phyloP scores from a whole-genome alignment of 495 filamentous ascomycete species.

The Parathielavia hyrcaniae region DNA sequence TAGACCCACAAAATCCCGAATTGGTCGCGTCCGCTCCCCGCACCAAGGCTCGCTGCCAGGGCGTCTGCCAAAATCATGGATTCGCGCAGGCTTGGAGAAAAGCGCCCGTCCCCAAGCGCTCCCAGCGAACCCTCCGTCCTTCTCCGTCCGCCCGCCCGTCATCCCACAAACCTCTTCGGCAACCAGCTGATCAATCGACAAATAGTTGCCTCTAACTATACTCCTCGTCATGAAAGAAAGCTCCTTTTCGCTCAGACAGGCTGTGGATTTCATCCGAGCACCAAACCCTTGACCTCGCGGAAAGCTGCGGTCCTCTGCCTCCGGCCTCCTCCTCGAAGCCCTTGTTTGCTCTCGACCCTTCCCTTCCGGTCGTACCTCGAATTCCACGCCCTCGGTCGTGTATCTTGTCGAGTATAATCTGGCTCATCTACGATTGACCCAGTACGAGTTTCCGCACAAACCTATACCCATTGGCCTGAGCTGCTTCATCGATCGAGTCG shows the following conservation, averaged over 20 bases:
- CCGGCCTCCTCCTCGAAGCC: slow-evolving; percentile 9
- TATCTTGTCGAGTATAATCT: neutral
- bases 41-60: slow-evolving; percentile 19
- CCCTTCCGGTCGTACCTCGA: slow-evolving; percentile 2
- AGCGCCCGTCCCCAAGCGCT: slow-evolving; percentile 21
- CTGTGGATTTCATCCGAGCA: slow-evolving; percentile 20
- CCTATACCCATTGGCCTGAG: neutral
- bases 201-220: neutral
- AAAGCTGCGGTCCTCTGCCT: slow-evolving; percentile 1
- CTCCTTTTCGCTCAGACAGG: slow-evolving; percentile 9
- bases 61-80: slow-evolving; percentile 30
- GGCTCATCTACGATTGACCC: slow-evolving; percentile 3
- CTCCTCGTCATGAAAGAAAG: slow-evolving; percentile 24
- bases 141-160: slow-evolving; percentile 15
- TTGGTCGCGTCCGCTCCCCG: slow-evolving; percentile 14
- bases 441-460: neutral
- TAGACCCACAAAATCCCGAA: slow-evolving; percentile 11
- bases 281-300: slow-evolving; percentile 21
- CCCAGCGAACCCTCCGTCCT: slow-evolving; percentile 13
- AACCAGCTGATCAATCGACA: slow-evolving; percentile 11
- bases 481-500: slow-evolving; percentile 3
- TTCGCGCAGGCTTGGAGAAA: slow-evolving; percentile 25
- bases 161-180: slow-evolving; percentile 15
- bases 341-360: slow-evolving; percentile 2
- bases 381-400: neutral